These are phyloP conservation scores for Saturnispora zaruensis DNA, from an alignment of 805 yeast species.

Conservation along the genomic window DNA sequence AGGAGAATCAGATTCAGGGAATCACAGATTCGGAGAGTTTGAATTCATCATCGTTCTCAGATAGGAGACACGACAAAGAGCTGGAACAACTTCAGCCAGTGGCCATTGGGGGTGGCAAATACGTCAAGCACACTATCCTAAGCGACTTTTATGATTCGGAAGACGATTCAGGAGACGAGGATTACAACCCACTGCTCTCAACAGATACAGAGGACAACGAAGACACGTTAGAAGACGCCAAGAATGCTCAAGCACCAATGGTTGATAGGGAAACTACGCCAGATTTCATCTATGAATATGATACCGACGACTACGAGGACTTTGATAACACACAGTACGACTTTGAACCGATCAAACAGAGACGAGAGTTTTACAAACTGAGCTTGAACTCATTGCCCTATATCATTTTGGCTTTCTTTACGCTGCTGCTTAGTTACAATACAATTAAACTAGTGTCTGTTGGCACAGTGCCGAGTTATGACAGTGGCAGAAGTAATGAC, in stretches of 20 bases:
- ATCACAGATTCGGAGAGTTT: background rate
- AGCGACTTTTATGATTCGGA: background rate
- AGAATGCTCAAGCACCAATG: background rate
- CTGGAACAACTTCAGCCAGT: background rate
- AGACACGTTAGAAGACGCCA: background rate
- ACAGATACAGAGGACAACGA: background rate
- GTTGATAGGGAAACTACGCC: background rate
- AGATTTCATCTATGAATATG: background rate
- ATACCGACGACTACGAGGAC: slow-evolving; percentile 10
- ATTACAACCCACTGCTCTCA: background rate
- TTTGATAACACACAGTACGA: slow-evolving; percentile 11
- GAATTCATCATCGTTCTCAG: background rate
- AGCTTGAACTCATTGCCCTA: slow-evolving; percentile 12
- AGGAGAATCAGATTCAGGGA: background rate
- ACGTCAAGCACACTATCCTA: background rate
- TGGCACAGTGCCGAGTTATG: background rate
- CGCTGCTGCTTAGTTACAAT: slow-evolving; percentile 8
- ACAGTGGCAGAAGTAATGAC: background rate
- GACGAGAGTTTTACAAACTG: slow-evolving; percentile 10
- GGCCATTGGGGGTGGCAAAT: background rate
- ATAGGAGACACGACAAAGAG: background rate
- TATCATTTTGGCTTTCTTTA: slow-evolving; percentile 6
- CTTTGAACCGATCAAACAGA: slow-evolving; percentile 13
- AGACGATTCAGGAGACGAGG: background rate
- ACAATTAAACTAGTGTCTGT: background rate